phyloP scores from a whole-genome alignment of 306 rosid genomes.

The Quercus alba region DNA sequence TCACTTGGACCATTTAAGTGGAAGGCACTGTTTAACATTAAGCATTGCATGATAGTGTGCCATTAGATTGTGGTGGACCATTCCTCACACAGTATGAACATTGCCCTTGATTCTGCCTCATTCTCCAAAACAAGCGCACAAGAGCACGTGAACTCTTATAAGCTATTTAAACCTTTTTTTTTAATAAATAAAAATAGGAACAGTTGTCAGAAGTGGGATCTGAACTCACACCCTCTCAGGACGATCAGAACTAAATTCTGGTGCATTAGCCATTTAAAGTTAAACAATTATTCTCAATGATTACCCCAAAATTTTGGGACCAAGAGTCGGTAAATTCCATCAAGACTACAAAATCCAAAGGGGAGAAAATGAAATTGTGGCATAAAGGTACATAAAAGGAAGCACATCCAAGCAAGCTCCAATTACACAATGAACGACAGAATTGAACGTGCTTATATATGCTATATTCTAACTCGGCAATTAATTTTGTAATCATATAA shows the following conservation, averaged over 20 bases:
- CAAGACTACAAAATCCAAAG: neutral
- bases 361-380: neutral
- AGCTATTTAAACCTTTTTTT: neutral
- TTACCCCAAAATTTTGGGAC: no score
- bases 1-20: neutral
- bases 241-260: no score
- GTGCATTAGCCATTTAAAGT: neutral
- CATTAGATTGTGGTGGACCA: neutral
- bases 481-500: neutral
- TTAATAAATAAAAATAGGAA: no score
- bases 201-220: no score
- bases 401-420: neutral
- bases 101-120: neutral
- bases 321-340: neutral
- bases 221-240: no score
- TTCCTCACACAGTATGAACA: neutral
- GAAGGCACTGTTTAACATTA: neutral
- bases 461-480: neutral
- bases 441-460: neutral
- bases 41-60: neutral
- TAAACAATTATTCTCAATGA: neutral
- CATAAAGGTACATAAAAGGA: neutral
- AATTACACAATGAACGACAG: neutral
- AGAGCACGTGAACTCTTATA: neutral
- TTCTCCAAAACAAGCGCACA: neutral